phyloP scores from a whole-genome alignment of 2,329 filamentous ascomycete species.

The Annulohypoxylon truncatum region DNA sequence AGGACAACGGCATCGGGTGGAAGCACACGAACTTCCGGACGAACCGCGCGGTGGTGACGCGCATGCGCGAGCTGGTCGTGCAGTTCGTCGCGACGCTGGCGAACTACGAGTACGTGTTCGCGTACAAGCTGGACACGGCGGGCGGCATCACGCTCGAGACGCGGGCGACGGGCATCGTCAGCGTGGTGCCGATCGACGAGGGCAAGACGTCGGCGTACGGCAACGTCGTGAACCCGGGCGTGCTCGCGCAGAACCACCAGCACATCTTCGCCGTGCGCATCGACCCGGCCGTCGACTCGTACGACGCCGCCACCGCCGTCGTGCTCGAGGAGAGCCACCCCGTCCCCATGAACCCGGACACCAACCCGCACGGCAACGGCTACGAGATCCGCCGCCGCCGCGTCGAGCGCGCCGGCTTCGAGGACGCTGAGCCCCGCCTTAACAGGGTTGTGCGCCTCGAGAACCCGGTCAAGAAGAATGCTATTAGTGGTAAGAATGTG shows the following conservation, averaged over 20 bases:
- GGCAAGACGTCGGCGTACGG: constrained; percentile 67
- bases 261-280: constrained; percentile 74
- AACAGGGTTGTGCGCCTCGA: constrained; percentile 64
- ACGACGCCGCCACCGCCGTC: constrained; percentile 43
- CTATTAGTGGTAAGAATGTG: constrained; percentile 60
- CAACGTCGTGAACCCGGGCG: constrained; percentile 72
- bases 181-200: constrained; percentile 68
- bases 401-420: constrained; percentile 59
- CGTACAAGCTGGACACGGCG: constrained; percentile 72
- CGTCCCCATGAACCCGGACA: constrained; percentile 57
- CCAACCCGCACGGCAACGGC: constrained; percentile 71
- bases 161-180: constrained; percentile 75
- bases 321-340: constrained; percentile 50
- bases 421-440: constrained; percentile 64
- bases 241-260: constrained; percentile 74
- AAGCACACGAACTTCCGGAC: constrained; percentile 78
- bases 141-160: constrained; percentile 71
- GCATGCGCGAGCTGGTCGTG: constrained; percentile 71
- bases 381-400: constrained; percentile 65
- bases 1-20: constrained; percentile 76
- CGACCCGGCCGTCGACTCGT: constrained; percentile 68
- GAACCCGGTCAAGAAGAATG: constrained; percentile 59
- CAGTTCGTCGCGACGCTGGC: constrained; percentile 76
- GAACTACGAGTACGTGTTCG: constrained; percentile 78
- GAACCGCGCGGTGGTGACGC: constrained; percentile 68